phyloP scores from a whole-genome alignment of 148 eudicot species.

The Diospyros lotus region DNA sequence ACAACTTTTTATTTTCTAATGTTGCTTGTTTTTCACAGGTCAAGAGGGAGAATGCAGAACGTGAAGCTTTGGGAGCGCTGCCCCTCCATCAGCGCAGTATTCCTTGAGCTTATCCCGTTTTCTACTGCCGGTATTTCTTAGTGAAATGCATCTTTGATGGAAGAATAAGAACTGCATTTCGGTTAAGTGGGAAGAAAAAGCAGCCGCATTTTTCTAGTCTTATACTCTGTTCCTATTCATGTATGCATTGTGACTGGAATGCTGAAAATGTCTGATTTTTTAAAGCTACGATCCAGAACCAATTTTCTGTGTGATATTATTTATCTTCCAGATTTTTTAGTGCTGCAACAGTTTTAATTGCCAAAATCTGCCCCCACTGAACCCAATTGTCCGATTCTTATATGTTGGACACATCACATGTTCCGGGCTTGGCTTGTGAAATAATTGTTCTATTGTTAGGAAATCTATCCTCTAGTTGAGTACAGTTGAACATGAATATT shows the following conservation, averaged over 20 bases:
- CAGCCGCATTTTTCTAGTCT: neutral
- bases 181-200: neutral
- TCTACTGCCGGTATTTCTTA: conserved; percentile 21
- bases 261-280: neutral
- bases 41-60: conserved; percentile 44
- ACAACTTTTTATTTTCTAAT: neutral
- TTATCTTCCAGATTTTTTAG: no score
- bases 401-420: no score
- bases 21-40: conserved; percentile 29
- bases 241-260: neutral
- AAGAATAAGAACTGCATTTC: conserved; percentile 11
- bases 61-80: conserved; percentile 53
- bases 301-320: no score
- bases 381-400: no score
- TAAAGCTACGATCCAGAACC: neutral
- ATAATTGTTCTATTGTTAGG: no score
- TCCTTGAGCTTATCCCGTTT: conserved; percentile 30
- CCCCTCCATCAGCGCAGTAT: conserved; percentile 49
- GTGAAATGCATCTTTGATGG: conserved; percentile 7
- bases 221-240: neutral
- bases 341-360: no score
- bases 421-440: no score
- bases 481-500: no score
- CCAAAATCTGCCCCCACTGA: no score
- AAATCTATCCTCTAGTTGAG: no score